Base-by-base conservation (phyloP, 441 rosid genomes). In the Melastoma candidum region DNA sequence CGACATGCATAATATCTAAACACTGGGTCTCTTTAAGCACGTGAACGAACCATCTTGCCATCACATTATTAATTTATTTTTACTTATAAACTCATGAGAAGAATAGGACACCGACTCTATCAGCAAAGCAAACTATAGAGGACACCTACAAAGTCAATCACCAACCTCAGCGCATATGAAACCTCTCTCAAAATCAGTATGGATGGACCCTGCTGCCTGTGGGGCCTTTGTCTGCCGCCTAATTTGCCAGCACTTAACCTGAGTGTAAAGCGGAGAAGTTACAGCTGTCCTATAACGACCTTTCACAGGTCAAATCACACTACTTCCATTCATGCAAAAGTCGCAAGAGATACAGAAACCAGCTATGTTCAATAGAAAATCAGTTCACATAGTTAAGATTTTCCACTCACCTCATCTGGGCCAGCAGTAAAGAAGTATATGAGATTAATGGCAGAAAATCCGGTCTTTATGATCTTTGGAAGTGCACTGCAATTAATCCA, bases 171-270 rank as follows among this genome's bases (percentile, higher is more conserved):
- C 99, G 68, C 99, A 93, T 43, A 93, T 89, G 69, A 93, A 93
- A 22, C 99, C 99, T 73, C 70, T 83, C 79, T 93, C 97, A 71
- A 94, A 94, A 74, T 94, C 97, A 68, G 83, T 47, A 67, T 94
- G 99, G 60, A 94, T 94, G 43, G 96, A 4, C 65, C 99, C 99
- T 52, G 97, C 99, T 59, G 99, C 96, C 70, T 94, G 99, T 61
- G 99, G 99, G 56, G 99, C 96, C 75, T 94, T 94, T 56, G 95
- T 57, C 72, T 72, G 96, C 53, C 85, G 68, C 69, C 99, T 72
- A 67, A 94, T 94, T 72, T 94, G 99, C 99, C 99, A 94, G 81
- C 99, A 89, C 51, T 83, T 94, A 46, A 94, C 99, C 99, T 94
- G 77, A 32, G 68, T 10, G 55, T 44, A 52, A 52, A 52, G 22